Evolutionary conservation across 2,329 filamentous ascomycete genomes (phyloP), one percentile per base, ranked within the genome.

Genomic region (Aspergillus uvarum): DNA sequence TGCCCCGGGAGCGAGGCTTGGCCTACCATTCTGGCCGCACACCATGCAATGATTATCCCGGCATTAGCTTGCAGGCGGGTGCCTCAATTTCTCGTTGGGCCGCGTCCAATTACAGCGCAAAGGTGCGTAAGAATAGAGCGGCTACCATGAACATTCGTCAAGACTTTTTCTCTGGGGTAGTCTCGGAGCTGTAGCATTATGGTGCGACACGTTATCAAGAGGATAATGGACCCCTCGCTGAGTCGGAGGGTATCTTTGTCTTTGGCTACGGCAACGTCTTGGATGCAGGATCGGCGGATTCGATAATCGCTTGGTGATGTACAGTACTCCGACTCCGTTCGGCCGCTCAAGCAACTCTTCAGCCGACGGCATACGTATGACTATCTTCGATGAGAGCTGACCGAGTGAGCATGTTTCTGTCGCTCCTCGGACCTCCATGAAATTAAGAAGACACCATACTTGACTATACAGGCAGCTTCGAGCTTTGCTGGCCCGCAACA

Each of bases 11-110:
- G 56, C 58, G 58, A 48, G 49, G 38, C 32, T 29, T 19, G 49
- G 52, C 63, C 63, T 65, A 63, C 59, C 59, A 62, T 58, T 49
- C 38, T 56, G 44, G 44, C 56, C 58, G 50, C 58, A 58, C 56
- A 48, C 58, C 62, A 66, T 66, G 64, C 62, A 65, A 60, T 63
- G 64, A 66, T 67, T 67, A 59, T 62, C 64, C 60, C 59, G 54
- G 58, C 64, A 65, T 66, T 59, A 62, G 57, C 48, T 56, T 63
- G 58, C 56, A 62, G 53, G 48, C 51, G 42, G 35, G 32, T 63
- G 63, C 63, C 66, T 63, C 60, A 60, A 54, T 51, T 54, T 50
- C 56, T 35, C 35, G 35, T 52, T 31, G 31, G n/a, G 57, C 21
- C 35, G 19, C 21, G 42, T 55, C 58, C 63, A 65, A 65, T 66